Evolutionary conservation across 2,329 filamentous ascomycete species (phyloP).

Genomic region (Cercospora brassicicola): DNA sequence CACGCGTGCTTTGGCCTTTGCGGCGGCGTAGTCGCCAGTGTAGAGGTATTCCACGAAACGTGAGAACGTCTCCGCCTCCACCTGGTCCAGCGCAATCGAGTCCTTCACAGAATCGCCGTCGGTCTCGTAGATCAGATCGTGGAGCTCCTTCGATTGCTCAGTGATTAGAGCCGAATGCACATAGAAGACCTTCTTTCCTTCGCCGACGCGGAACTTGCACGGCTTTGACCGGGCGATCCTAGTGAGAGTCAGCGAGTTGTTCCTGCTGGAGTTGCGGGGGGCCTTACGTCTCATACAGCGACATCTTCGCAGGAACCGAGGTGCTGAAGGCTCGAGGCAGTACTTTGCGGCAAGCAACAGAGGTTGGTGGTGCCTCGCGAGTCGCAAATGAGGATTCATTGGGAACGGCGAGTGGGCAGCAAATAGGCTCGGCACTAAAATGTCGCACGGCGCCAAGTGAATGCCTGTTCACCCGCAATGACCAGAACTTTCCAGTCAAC

Average conservation of each 20-base stretch:
- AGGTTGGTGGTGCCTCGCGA: not conserved
- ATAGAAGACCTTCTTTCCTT: constrained; percentile 3
- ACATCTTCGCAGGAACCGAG: not conserved
- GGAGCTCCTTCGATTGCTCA: not conserved
- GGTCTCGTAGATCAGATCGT: not conserved
- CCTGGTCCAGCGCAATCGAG: not conserved
- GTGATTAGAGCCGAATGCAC: not conserved
- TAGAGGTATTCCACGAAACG: constrained; percentile 20
- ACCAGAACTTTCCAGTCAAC: not conserved
- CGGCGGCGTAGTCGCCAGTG: constrained; percentile 19
- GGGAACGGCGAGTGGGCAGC: not conserved
- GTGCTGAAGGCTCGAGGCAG: not conserved
- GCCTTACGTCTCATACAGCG: not conserved
- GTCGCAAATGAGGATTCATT: not conserved
- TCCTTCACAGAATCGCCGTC: not conserved
- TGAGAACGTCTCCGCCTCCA: constrained; percentile 16
- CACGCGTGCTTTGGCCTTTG: not conserved
- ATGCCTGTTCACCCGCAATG: not conserved
- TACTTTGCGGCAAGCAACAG: not conserved
- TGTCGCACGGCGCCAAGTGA: not conserved
- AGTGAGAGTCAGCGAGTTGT: not conserved
- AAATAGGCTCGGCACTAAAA: not conserved
- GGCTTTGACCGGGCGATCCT: constrained; percentile 11
- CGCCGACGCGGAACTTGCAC: constrained; percentile 7
- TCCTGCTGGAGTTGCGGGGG: not conserved